Evolutionary conservation across 106 monocot genomes (phyloP).

Genomic region (Alisma plantagoaquatica): DNA sequence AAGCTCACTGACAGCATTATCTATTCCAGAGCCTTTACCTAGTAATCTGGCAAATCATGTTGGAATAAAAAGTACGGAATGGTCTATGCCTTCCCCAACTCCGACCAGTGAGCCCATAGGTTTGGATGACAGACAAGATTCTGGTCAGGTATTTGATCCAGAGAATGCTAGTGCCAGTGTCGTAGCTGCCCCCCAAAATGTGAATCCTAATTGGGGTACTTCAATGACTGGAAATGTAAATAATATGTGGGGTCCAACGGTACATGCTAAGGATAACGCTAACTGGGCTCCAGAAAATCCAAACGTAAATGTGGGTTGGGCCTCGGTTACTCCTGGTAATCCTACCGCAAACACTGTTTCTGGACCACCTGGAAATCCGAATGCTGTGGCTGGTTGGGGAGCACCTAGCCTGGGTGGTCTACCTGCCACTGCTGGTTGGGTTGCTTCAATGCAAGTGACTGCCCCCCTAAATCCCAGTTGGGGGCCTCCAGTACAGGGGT

Average conservation of each 20-base stretch:
- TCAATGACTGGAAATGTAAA: neutral
- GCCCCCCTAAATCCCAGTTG: neutral
- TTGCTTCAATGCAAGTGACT: neutral
- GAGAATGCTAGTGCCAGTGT: neutral
- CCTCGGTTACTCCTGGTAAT: constrained; percentile 14
- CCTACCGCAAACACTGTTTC: constrained; percentile 10
- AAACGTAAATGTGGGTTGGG: constrained; percentile 23
- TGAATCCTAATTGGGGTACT: constrained; percentile 6
- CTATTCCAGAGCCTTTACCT: neutral
- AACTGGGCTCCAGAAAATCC: constrained; percentile 34
- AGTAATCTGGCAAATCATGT: neutral
- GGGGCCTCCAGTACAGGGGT: constrained; percentile 15
- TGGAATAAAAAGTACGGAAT: constrained; percentile 5
- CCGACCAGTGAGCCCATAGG: constrained; percentile 3
- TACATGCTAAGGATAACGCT: constrained; percentile 5
- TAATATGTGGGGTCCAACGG: constrained; percentile 2
- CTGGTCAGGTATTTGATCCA: neutral
- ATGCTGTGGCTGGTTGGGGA: constrained; percentile 5
- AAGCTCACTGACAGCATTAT: neutral
- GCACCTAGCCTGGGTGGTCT: constrained; percentile 9
- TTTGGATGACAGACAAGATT: neutral
- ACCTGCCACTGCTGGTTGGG: constrained; percentile 8
- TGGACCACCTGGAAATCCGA: constrained; percentile 9
- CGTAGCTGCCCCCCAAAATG: neutral
- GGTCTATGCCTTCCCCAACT: constrained; percentile 26